Base-by-base conservation (phyloP, 2,329 filamentous ascomycete genomes). In the Scytalidium lignicola region DNA sequence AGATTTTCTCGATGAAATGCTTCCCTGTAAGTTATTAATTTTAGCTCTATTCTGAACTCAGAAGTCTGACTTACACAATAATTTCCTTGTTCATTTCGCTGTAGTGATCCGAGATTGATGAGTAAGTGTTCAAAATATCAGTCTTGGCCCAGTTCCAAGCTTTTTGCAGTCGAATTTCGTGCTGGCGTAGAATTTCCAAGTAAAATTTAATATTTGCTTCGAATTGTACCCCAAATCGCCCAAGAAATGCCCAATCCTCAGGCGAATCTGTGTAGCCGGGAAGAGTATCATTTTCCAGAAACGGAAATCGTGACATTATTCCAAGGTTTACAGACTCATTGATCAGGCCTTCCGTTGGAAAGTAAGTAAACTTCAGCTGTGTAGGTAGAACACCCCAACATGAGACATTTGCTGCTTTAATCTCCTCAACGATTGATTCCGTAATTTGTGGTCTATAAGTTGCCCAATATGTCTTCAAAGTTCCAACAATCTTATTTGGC, bases 171-270 rank as follows among this genome's bases (percentile, higher is more conserved):
- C 19, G 32, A n/a, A 1, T 23, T 49, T 45, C 17, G 28, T 55
- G 53, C 19, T 51, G 45, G 7, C 17, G 37, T 44, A 55, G 26
- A 50, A 52, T 17, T 7, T 49, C 43, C 21, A 54, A 3, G 29
- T 55, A 54, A 22, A 55, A 55, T 9, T 18, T 22, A 46, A 53
- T 44, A 47, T 50, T 40, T 12, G 26, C 19, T 13, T 55, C 44
- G 45, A 54, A 55, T 13, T 37, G 41, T 20, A 55, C 53, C 1
- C 39, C 28, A 48, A 55, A 57, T 41, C 44, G 37, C 2, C 26
- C 49, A 28, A 57, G 51, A 39, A 57, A 57, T 23, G 43, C 52
- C 55, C 53, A 57, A 28, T 53, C 51, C 48, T 43, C 29, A 20
- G 26, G 20, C 26, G 40, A 15, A n/a, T 4, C 23, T 9, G 7